Evolutionary conservation across 495 filamentous ascomycete genomes (phyloP).

Genomic region (Xylaria intraflava): DNA sequence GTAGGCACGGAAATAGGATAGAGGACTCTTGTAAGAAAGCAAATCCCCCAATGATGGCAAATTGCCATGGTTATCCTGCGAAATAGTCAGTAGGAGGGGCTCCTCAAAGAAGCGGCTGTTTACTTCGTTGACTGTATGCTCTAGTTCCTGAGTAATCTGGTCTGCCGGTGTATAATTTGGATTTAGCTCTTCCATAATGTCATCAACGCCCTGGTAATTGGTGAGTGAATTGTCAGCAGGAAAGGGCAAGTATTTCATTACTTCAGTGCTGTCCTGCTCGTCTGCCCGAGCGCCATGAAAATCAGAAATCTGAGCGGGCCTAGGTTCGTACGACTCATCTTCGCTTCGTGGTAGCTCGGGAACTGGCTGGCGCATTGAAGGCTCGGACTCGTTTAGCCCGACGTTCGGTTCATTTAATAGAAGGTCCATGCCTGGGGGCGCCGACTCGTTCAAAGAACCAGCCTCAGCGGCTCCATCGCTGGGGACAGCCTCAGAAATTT

Average conservation of each 20-base stretch:
- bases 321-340: conserved; percentile 12
- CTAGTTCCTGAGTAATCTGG: conserved; percentile 1
- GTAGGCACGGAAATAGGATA: conserved; percentile 77
- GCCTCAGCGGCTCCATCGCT: neutral
- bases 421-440: neutral
- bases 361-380: conserved; percentile 1
- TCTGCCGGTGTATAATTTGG: conserved; percentile 2
- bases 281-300: neutral
- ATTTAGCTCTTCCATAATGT: conserved; percentile 10
- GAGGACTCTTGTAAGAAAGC: conserved; percentile 72
- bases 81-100: conserved; percentile 25
- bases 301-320: conserved; percentile 6
- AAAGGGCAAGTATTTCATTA: neutral
- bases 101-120: conserved; percentile 24
- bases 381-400: neutral
- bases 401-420: conserved; percentile 1
- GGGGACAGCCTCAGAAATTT: neutral
- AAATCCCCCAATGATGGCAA: conserved; percentile 27
- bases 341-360: conserved; percentile 7
- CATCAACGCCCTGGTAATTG: conserved; percentile 2
- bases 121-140: conserved; percentile 22
- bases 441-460: neutral
- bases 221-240: neutral
- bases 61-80: conserved; percentile 19
- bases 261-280: neutral